Conservation (phyloP, 805 yeast genomes). For the Ogataea chonburiensis region DNA sequence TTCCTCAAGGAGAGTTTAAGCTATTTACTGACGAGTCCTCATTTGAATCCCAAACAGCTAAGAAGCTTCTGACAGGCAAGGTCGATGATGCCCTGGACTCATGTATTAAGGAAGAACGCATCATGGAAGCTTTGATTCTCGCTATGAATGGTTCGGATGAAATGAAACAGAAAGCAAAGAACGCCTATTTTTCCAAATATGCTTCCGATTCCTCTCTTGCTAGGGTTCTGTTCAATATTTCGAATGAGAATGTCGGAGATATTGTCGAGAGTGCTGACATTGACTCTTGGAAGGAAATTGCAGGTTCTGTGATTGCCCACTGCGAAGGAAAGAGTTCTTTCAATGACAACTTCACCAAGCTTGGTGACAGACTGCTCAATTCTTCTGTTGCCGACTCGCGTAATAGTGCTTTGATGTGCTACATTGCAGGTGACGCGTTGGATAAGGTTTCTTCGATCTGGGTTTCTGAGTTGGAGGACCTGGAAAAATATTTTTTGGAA, state of each 20-base stretch:
- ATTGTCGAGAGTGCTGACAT: constrained; percentile 77
- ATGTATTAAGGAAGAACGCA: constrained; percentile 59
- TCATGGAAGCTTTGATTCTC: constrained; percentile 79
- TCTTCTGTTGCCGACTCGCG: constrained; percentile 46
- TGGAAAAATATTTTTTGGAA: constrained; percentile 44
- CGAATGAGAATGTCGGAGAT: constrained; percentile 56
- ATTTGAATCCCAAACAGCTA: constrained; percentile 47
- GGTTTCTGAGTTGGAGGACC: constrained; percentile 63
- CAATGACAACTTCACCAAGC: constrained; percentile 52
- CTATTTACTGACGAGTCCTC: constrained; percentile 34
- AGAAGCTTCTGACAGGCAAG: constrained; percentile 60
- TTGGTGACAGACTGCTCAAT: constrained; percentile 74
- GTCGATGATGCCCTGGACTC: constrained; percentile 63
- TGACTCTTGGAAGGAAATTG: constrained; percentile 78
- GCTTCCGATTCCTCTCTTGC: constrained; percentile 56
- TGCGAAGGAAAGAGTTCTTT: constrained; percentile 46
- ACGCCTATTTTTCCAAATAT: constrained; percentile 64
- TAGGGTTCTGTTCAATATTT: constrained; percentile 68
- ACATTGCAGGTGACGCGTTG: constrained; percentile 75
- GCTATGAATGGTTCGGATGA: constrained; percentile 66
- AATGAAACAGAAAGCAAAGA: constrained; percentile 65
- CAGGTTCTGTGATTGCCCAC: constrained; percentile 64
- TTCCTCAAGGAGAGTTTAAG: constrained; percentile 57
- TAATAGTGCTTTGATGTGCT: constrained; percentile 73
- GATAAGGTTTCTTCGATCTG: constrained; percentile 80